Evolutionary conservation across 2,329 filamentous ascomycete genomes (phyloP).

Genomic region (Coniochaeta ligniaria): DNA sequence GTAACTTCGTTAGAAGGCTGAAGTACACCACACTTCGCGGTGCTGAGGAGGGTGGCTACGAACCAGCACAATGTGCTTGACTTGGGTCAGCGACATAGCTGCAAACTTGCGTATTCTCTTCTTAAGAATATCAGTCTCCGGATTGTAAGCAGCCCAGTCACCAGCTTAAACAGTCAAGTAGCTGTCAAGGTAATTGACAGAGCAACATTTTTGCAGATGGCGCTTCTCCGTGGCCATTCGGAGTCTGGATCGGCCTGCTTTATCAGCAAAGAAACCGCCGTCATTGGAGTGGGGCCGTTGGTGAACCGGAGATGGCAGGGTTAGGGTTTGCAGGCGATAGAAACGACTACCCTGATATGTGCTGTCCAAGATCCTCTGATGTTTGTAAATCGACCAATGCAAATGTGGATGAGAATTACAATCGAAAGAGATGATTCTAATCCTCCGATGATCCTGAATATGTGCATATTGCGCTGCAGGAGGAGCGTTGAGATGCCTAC

Average conservation of each 20-base stretch:
- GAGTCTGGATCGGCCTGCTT: slow-evolving; percentile 15
- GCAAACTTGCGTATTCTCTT: neutral
- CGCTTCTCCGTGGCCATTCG: slow-evolving; percentile 1
- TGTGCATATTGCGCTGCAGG: neutral
- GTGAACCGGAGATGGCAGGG: neutral
- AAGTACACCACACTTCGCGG: too few species aligned
- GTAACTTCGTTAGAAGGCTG: neutral
- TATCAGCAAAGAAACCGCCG: slow-evolving; percentile 11
- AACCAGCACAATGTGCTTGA: slow-evolving; percentile 70
- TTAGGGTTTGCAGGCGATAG: too few species aligned
- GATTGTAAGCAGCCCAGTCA: slow-evolving; percentile 6
- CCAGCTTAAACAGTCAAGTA: neutral
- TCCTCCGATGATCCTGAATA: neutral
- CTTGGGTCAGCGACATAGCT: slow-evolving; percentile 58
- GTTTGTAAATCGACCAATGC: too few species aligned
- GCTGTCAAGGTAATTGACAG: slow-evolving; percentile 4
- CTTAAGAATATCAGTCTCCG: neutral
- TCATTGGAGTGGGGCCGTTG: neutral
- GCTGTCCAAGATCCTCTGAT: too few species aligned
- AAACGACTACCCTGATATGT: too few species aligned
- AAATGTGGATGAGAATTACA: neutral
- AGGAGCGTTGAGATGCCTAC: neutral
- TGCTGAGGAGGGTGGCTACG: slow-evolving; percentile 4
- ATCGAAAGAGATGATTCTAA: neutral
- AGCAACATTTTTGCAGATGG: neutral